These are phyloP conservation scores for Blastocladiella emersonii DNA, from an alignment of 371 early-diverging fungal genomes.

Conservation along the genomic window DNA sequence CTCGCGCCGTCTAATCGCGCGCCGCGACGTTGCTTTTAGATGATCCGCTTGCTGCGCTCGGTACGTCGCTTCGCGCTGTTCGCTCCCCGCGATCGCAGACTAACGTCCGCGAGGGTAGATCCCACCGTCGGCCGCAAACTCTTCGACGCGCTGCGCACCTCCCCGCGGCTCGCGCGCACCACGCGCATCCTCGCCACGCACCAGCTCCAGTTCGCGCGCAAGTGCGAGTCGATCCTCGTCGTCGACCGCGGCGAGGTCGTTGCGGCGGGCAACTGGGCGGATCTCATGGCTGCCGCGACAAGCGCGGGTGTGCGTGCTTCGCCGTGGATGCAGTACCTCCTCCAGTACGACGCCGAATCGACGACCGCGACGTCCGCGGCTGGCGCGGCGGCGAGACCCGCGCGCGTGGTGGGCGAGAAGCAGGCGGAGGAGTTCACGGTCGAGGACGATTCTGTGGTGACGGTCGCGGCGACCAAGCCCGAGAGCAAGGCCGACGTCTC, in stretches of 20 bases:
- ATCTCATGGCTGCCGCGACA: no score
- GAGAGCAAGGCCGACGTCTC: neutral
- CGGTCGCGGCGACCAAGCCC: no score
- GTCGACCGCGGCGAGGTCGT: conserved; percentile 10
- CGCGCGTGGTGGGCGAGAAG: no score
- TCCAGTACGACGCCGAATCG: neutral
- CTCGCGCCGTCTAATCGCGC: neutral
- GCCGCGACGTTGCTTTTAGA: neutral
- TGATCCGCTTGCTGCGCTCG: conserved; percentile 13
- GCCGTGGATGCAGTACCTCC: neutral
- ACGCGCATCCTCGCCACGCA: conserved; percentile 18
- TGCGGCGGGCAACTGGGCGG: conserved; percentile 2
- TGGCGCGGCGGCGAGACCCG: no score
- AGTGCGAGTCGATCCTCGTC: conserved; percentile 9
- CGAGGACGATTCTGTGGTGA: no score
- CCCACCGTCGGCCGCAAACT: conserved; percentile 13
- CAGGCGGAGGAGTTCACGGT: no score
- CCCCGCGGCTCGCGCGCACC: conserved; percentile 10
- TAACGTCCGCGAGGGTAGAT: no score
- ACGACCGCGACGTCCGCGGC: no score
- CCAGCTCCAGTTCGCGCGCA: conserved; percentile 18
- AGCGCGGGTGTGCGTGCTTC: no score
- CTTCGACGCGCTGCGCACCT: conserved; percentile 3
- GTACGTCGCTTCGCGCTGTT: no score
- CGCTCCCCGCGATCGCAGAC: no score